Evolutionary conservation across 768 basidiomycete genomes (phyloP), one percentile per base, ranked within the genome.

Genomic region (Rhizopogon vulgaris): DNA sequence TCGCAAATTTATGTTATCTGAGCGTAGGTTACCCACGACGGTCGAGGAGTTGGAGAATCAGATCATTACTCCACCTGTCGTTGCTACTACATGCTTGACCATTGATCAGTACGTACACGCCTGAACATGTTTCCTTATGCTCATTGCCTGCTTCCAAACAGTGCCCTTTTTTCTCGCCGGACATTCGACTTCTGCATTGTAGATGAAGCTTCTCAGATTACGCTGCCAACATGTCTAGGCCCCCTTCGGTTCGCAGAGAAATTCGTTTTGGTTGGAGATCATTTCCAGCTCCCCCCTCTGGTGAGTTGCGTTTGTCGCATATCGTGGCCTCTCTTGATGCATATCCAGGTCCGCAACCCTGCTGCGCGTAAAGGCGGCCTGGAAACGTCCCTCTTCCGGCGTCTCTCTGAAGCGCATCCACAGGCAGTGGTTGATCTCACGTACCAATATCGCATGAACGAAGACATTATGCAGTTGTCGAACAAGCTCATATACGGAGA

Each of bases 121-220:
- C 1, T 51, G 34, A 41, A 41, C 22, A 6, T 24, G 12, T 53
- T 38, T 56, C 30, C 34, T 51, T 57, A n/a, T 58, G 34, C 48
- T 39, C 37, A 36, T 38, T 30, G 24, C 18, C 17, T 38, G 38
- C n/a, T 6, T n/a, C 17, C 38, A 14, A 8, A 25, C 56, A 93
- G 94, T 61, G 82, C 93, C 0, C 61, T 99, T 6, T 98, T 99
- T 68, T 77, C 78, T 42, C 80, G 87, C 9, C 78, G 95, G 6
- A 82, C 71, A 18, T 99, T 98, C 61, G 94, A 99, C 64, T 94
- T 91, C 61, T 98, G 95, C 70, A 96, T 99, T 51, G 87, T 99
- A 15, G 96, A 98, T 56, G 96, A 99, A 66, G 96, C 96, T 0
- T 97, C 96, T 0, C 95, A 98, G 64, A 94, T 97, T 56, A 98